Base-by-base conservation (phyloP, 202 grass and related monocot genomes). In the Schoenoplectus tabernaemontani region DNA sequence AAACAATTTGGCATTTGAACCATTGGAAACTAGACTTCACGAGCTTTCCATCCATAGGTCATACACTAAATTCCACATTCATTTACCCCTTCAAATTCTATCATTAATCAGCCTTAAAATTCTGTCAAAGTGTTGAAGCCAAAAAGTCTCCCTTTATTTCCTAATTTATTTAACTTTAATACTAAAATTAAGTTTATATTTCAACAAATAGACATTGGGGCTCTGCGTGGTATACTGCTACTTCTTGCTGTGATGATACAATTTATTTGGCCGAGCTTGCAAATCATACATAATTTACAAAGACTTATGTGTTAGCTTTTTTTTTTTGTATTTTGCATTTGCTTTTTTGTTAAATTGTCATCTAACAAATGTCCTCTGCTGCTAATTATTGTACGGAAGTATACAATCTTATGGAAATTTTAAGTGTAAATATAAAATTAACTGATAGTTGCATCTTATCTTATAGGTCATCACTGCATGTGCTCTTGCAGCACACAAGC, bases 401-500 rank as follows among this genome's bases (percentile, higher is more conserved):
- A 68, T 43, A 68, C 15, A 42, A 41, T 68, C 38, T 20, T 12
- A 68, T 24, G 11, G n/a, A 20, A 43, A 43, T 11, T 12, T 19
- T 43, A 11, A 0, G 10, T 20, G 23, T 28, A 16, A 48, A 9
- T 26, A 72, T 16, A 19, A 65, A 41, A 57, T 10, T 43, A 78
- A 59, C 74, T 58, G 13, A 57, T 24, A 78, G 0, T 78, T 47
- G 19, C 4, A 22, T 70, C 12, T 61, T 66, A 59, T 69, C 50
- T 64, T 82, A 12, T 47, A 93, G 91, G 76, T 91, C 33, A 86
- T 88, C 33, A 76, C 56, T 62, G 93, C 87, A 44, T 93, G 91
- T 82, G 93, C 93, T 33, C 15, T 97, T 60, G 87, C 91, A 0
- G 89, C 93, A 57, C 83, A 82, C 65, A 93, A 91, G 57, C 77